Evolutionary conservation across 768 basidiomycete species (phyloP), one percentile per base, ranked within the genome.

Genomic region (Suillus variegatus): DNA sequence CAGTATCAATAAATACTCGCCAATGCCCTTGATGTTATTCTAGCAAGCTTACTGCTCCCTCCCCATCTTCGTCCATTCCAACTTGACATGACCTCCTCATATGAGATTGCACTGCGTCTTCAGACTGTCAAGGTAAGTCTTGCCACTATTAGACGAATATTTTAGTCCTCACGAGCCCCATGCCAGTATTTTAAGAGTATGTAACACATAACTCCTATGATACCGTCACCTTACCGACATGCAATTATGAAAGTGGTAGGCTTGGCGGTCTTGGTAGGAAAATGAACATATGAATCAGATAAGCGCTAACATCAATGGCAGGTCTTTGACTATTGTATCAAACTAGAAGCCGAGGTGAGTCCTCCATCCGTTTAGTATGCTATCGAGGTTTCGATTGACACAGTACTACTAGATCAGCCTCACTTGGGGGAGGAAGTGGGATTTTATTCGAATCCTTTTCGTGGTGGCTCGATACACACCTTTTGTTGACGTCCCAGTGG

Each of bases 351-450:
- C 9, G 38, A 40, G 56, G 38, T 22, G 22, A 16, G 22, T 16
- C 16, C 7, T 40, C 14, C 14, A 25, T 40, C 22, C 14, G 8
- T 8, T 18, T 25, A 14, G 22, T 16, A 40, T 58, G 38, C 38
- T 38, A 16, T 40, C 38, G 1, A 38, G 38, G 36, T 57, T 57
- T 22, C n/a, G 36, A 40, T 25, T 58, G 8, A 25, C 56, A 38
- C 36, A 18, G 22, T 25, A 28, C 25, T 32, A 40, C 25, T 32
- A 40, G 38, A 40, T 58, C 38, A 7, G 25, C 56, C n/a, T 57
- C 13, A 57, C 36, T 36, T 57, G 55, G 55, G 36, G 55, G 55
- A 57, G 55, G 7, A 57, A 22, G n/a, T 57, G 55, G 55, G n/a
- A 22, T 38, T 56, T 22, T 6, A 38, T 40, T 40, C 56, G 56